Base-by-base conservation (phyloP, 148 eudicot genomes). In the Diospyros kaki region DNA sequence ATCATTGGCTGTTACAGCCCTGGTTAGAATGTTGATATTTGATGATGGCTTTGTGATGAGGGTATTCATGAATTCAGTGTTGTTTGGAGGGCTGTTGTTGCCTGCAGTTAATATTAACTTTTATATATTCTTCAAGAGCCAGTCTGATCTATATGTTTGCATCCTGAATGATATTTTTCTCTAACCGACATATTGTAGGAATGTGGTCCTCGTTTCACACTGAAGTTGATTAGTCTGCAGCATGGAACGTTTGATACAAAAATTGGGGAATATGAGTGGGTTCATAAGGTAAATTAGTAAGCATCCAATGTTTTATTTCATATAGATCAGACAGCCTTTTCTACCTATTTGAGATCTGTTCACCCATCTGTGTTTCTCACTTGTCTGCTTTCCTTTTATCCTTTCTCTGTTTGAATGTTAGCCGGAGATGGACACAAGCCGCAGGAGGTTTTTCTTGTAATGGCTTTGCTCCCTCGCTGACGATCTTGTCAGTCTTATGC, bases 391-490 rank as follows among this genome's bases (percentile, higher is more conserved):
- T 70, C 44, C 45, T 4, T 67, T 52, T 69, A 18, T 73, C 65
- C 46, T 8, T 40, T 66, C 59, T 44, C 46, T 11, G 12, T 54
- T 43, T 62, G 63, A 76, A 45, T 69, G 59, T 63, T 87, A 94
- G 98, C 89, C 96, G 73, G 97, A 94, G 62, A 92, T 94, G 98
- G 98, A 92, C 78, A 94, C 97, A 6, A 94, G 98, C 81, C 89
- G 98, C 67, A 84, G 98, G 79, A 88, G 97, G 67, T 94, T 94
- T 83, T 94, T 94, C 90, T 81, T 94, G 83, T 94, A 75, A 90
- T 6, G 1, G 82, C 60, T 75, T 66, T 58, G 40, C 17, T 43
- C 64, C 48, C 15, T 60, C 1, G 39, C 6, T 18, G 48, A 17
- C 39, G 51, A 62, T 42, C 38, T 73, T 72, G 53, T 58, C 10